Evolutionary conservation across 768 basidiomycete species (phyloP).

Genomic region (Xerocomellus intermedius): DNA sequence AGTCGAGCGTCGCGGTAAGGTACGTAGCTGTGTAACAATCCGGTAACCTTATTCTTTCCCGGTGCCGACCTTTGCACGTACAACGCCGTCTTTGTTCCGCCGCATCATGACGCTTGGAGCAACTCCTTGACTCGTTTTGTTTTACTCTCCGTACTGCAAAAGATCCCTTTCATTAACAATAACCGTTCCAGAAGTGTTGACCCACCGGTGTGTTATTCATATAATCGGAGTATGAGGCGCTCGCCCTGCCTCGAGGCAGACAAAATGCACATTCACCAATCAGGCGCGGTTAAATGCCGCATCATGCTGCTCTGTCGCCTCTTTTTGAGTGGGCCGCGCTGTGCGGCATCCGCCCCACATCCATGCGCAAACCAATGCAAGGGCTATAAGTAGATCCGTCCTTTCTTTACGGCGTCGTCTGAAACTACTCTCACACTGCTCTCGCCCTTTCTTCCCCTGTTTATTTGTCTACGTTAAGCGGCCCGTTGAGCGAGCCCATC

Average conservation of each 20-base stretch:
- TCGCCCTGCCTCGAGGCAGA: conserved; percentile 16
- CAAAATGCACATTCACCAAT: conserved; percentile 6
- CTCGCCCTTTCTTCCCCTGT: not conserved
- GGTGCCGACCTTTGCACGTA: not conserved
- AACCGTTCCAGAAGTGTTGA: not conserved
- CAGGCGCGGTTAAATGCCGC: not conserved
- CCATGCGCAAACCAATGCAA: conserved; percentile 12
- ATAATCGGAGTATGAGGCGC: conserved; percentile 7
- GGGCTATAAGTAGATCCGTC: conserved; percentile 18
- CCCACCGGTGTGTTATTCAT: not conserved
- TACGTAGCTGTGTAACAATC: not conserved
- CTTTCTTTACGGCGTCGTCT: not conserved
- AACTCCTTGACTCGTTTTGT: not conserved
- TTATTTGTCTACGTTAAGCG: conserved; percentile 10
- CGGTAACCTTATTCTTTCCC: not conserved
- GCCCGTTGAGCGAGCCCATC: conserved; percentile 23
- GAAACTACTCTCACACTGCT: not conserved
- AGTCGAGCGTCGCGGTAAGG: not conserved
- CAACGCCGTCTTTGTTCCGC: not conserved
- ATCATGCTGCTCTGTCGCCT: not conserved
- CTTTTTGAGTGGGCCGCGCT: conserved; percentile 7
- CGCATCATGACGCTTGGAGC: not conserved
- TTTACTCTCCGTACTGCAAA: not conserved
- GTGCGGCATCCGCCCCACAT: conserved; percentile 15
- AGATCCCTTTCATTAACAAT: not conserved